These are phyloP conservation scores for Termitomyces sp. DNA, from an alignment of 768 basidiomycete species.

Conservation along the genomic window DNA sequence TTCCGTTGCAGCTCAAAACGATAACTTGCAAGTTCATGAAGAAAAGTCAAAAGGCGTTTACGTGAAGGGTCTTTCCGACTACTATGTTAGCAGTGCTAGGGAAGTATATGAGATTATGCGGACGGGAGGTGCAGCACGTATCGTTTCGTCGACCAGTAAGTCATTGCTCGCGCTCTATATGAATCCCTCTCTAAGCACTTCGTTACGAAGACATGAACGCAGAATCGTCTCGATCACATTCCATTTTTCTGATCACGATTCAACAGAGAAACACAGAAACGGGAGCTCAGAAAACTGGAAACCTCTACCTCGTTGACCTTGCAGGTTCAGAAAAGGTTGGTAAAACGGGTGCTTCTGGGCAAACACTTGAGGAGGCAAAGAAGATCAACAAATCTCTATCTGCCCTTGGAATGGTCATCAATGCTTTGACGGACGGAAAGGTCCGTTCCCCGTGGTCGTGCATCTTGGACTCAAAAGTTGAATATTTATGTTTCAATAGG, in stretches of 20 bases:
- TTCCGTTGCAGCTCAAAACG: conserved; percentile 73
- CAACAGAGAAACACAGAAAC: conserved; percentile 95
- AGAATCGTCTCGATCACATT: conserved; percentile 97
- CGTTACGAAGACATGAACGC: conserved; percentile 91
- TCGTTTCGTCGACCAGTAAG: conserved; percentile 92
- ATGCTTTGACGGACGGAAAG: conserved; percentile 94
- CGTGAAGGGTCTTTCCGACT: conserved; percentile 95
- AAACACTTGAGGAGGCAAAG: conserved; percentile 98
- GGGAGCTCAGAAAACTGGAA: conserved; percentile 94
- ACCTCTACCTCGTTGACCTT: conserved; percentile 95
- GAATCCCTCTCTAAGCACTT: neutral
- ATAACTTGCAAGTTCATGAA: conserved; percentile 97
- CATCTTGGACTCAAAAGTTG: neutral
- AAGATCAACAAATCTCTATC: conserved; percentile 99
- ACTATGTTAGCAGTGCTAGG: conserved; percentile 91
- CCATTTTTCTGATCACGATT: conserved; percentile 97
- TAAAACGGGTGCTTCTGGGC: conserved; percentile 98
- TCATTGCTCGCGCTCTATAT: conserved; percentile 9
- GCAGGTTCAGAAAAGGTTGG: conserved; percentile 99
- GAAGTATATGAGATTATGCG: conserved; percentile 99
- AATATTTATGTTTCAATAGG: conserved; percentile 38
- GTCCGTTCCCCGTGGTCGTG: conserved; percentile 32
- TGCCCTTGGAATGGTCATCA: conserved; percentile 99
- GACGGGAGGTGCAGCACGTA: conserved; percentile 86
- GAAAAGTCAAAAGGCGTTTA: conserved; percentile 98